Percentiles rank a stretch among this genome's conserved stretches.
These are phyloP conservation scores for Cyberlindnera euphorbiiphila DNA, from an alignment of 805 yeast species.

Conservation along the genomic window DNA sequence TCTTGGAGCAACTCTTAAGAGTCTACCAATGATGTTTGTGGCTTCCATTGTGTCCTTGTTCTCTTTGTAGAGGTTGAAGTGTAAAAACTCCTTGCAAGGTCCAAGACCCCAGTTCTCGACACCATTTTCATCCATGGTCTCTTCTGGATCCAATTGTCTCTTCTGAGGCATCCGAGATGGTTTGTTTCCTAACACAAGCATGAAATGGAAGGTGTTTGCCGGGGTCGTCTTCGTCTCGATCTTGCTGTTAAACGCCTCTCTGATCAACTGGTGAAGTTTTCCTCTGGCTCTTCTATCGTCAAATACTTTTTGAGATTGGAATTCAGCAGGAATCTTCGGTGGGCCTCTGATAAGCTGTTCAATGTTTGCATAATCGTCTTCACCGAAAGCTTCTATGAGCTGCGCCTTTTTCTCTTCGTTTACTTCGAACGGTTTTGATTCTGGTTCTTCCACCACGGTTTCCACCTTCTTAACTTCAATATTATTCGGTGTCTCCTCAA, in stretches of 20 bases:
- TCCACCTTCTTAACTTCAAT: neutral
- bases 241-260: slow-evolving; percentile 68
- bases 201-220: slow-evolving; percentile 60
- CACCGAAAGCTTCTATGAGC: slow-evolving; percentile 55
- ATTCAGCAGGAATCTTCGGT: slow-evolving; percentile 39
- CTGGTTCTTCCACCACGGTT: slow-evolving; percentile 2
- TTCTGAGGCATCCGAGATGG: slow-evolving; percentile 12
- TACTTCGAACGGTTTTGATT: slow-evolving; percentile 35
- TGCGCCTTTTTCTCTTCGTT: slow-evolving; percentile 42
- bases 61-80: slow-evolving; percentile 83
- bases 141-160: slow-evolving; percentile 29
- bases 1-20: slow-evolving; percentile 71
- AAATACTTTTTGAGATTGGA: slow-evolving; percentile 55
- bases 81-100: slow-evolving; percentile 60
- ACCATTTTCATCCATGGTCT: slow-evolving; percentile 41
- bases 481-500: neutral
- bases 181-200: slow-evolving; percentile 39
- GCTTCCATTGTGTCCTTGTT: slow-evolving; percentile 98
- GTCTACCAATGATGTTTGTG: slow-evolving; percentile 66
- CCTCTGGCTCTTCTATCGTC: slow-evolving; percentile 74
- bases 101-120: slow-evolving; percentile 73
- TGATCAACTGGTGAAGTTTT: slow-evolving; percentile 67
- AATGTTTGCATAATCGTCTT: slow-evolving; percentile 52
- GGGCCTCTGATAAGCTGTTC: slow-evolving; percentile 46
- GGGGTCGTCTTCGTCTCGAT: slow-evolving; percentile 78